Evolutionary conservation across 805 yeast species (phyloP).

Genomic region (Saccharomycodes ludwigii): DNA sequence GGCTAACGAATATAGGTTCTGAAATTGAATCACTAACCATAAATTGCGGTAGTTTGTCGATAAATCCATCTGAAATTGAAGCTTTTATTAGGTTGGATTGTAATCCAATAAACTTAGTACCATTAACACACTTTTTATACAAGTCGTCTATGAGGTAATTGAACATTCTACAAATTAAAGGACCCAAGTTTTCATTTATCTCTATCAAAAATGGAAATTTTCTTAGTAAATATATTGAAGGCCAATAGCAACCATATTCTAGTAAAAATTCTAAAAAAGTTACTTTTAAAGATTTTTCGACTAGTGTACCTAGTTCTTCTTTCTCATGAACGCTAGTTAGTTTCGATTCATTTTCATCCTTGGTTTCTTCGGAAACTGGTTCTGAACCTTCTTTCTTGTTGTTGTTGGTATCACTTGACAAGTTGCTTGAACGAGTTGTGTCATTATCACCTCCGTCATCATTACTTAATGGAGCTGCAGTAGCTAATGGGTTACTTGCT

Average conservation of each 20-base stretch:
- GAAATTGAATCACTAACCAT: too few species aligned
- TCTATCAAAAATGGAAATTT: constrained; percentile 50
- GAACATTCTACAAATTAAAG: constrained; percentile 36
- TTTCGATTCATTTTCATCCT: constrained; percentile 5
- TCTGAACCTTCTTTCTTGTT: constrained; percentile 9
- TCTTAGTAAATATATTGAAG: constrained; percentile 45
- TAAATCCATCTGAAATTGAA: too few species aligned
- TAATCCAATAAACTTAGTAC: too few species aligned
- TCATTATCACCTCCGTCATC: constrained; percentile 44
- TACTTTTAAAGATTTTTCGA: constrained; percentile 24
- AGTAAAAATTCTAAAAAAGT: constrained; percentile 42
- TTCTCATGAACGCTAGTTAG: too few species aligned
- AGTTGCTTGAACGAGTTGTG: too few species aligned
- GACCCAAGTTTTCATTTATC: constrained; percentile 37
- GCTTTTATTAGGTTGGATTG: too few species aligned
- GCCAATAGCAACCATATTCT: constrained; percentile 48
- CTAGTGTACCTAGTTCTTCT: constrained; percentile 11
- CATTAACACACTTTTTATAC: too few species aligned
- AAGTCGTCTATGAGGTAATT: constrained; percentile 39
- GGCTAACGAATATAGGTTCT: constrained; percentile 7
- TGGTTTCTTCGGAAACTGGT: constrained; percentile 2
- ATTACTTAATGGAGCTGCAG: constrained; percentile 72
- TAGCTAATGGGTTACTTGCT: constrained; percentile 54
- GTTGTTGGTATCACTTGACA: constrained; percentile 5
- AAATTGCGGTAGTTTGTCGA: too few species aligned